Base-by-base conservation (phyloP, 140 eudicot genomes). In the Erigeron philadelphicus region DNA sequence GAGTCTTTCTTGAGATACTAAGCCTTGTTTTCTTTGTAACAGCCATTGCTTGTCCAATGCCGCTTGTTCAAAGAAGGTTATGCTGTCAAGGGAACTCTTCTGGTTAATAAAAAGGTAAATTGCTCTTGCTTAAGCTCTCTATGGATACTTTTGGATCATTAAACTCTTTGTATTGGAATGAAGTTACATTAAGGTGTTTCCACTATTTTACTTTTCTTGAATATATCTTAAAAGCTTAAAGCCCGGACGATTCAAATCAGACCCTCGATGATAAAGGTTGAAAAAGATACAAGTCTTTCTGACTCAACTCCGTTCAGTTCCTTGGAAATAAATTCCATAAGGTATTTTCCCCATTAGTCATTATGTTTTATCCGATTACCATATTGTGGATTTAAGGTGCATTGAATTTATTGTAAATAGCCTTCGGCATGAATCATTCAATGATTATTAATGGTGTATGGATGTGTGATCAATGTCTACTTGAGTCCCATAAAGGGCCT, bases 41-140 rank as follows among this genome's bases (percentile, higher is more conserved):
- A 91, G 97, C 96, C 97, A 57, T 77, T 88, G 78, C 75, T 91
- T 74, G 83, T 91, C 46, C 97, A 91, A 66, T 84, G 93, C 66
- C 95, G 96, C 48, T 38, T 91, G 70, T 91, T 91, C 53, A 46
- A 79, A 59, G 76, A 84, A 6, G 96, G 98, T 16, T 44, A 10
- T 40, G 98, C 96, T 50, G 84, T 92, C 18, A 92, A 92, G 76
- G 98, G 98, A 68, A 92, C 98, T 17, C 90, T 92, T 57, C 90
- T 92, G 23, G 80, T 92, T n/a, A 88, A 92, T 66, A 82, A 48
- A 79, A 84, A 84, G 96, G 98, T 92, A 58, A 18, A 56, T 47
- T 18, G 9, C 7, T 43, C 41, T 43, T 54, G 72, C 15, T 67
- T 46, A 47, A 16, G 44, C 2, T 59, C 77, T 48, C 57, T 42